Evolutionary conservation across 2,329 filamentous ascomycete genomes (phyloP).

Genomic region (Fusarium globosum): DNA sequence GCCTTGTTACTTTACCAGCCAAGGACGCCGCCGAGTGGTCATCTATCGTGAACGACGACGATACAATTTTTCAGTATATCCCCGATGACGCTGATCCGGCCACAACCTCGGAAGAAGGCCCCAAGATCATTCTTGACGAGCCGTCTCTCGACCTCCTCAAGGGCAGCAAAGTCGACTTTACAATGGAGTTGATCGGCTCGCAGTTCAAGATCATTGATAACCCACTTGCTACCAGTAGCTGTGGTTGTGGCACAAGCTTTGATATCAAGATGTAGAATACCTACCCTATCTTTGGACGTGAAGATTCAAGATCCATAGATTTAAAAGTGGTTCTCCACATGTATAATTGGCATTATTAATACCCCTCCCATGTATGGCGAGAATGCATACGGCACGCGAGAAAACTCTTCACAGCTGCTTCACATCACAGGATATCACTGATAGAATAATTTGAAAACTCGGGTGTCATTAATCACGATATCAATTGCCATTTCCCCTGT

Average conservation of each 20-base stretch:
- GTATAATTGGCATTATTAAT: constrained; percentile 33
- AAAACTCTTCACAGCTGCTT: neutral
- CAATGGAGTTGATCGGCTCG: constrained; percentile 86
- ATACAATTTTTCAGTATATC: constrained; percentile 84
- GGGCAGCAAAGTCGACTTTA: constrained; percentile 96
- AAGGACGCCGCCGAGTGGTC: constrained; percentile 49
- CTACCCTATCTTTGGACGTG: neutral
- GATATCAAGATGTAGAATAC: constrained; percentile 77
- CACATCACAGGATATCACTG: constrained; percentile 31
- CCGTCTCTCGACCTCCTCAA: constrained; percentile 88
- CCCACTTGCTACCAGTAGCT: constrained; percentile 90
- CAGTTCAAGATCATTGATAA: constrained; percentile 98
- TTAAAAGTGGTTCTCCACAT: constrained; percentile 14
- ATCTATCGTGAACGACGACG: constrained; percentile 72
- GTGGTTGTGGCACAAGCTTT: constrained; percentile 97
- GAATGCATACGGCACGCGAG: neutral
- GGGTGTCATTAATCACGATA: constrained; percentile 55
- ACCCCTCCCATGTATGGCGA: constrained; percentile 15
- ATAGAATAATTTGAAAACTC: constrained; percentile 47
- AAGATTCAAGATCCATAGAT: constrained; percentile 11
- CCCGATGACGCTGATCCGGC: constrained; percentile 56
- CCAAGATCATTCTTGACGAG: constrained; percentile 91
- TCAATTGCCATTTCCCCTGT: constrained; percentile 54
- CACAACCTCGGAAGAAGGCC: constrained; percentile 48
- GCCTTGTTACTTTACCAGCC: constrained; percentile 72